Evolutionary conservation across 768 basidiomycete genomes (phyloP).

Genomic region (Mrakia hoshinonis): DNA sequence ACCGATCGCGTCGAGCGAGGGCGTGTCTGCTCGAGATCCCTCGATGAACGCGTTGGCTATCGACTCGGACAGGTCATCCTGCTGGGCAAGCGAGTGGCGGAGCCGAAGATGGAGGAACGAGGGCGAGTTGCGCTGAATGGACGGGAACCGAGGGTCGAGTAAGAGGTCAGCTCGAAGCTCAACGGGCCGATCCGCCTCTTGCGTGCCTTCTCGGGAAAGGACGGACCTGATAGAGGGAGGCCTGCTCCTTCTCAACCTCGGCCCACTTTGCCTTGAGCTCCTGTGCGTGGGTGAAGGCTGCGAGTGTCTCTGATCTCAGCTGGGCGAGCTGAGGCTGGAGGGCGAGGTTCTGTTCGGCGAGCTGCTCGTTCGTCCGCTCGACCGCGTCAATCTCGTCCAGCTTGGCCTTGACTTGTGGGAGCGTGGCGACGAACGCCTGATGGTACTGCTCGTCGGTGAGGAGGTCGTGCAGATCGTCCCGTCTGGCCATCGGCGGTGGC

Average conservation of each 20-base stretch:
- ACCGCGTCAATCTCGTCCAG: slow-evolving; percentile 70
- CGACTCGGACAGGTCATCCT: slow-evolving; percentile 80
- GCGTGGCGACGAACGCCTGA: slow-evolving; percentile 74
- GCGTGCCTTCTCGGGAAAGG: too few species aligned
- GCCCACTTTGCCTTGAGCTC: slow-evolving; percentile 71
- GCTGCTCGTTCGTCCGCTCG: slow-evolving; percentile 71
- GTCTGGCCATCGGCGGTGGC: too few species aligned
- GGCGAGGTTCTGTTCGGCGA: slow-evolving; percentile 76
- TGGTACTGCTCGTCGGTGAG: slow-evolving; percentile 73
- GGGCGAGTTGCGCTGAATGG: slow-evolving; percentile 53
- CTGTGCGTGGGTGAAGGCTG: slow-evolving; percentile 80
- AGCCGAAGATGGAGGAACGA: slow-evolving; percentile 83
- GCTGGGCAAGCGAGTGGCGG: slow-evolving; percentile 75
- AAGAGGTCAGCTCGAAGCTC: slow-evolving; percentile 1
- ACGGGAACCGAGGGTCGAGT: not conserved
- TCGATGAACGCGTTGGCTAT: slow-evolving; percentile 76
- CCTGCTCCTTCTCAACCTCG: slow-evolving; percentile 79
- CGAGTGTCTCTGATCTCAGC: slow-evolving; percentile 71
- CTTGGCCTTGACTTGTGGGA: slow-evolving; percentile 62
- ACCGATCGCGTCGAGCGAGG: slow-evolving; percentile 33
- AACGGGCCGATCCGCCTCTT: not conserved
- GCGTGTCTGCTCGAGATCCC: slow-evolving; percentile 41
- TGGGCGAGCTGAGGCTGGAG: slow-evolving; percentile 67
- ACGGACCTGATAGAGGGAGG: slow-evolving; percentile 72
- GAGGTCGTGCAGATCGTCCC: slow-evolving; percentile 84